A percentile compares a stretch with the other conserved stretches of the same genome.
These are phyloP conservation scores for Microcyclosporella mali DNA, from an alignment of 2,329 filamentous ascomycete species.

Conservation along the genomic window DNA sequence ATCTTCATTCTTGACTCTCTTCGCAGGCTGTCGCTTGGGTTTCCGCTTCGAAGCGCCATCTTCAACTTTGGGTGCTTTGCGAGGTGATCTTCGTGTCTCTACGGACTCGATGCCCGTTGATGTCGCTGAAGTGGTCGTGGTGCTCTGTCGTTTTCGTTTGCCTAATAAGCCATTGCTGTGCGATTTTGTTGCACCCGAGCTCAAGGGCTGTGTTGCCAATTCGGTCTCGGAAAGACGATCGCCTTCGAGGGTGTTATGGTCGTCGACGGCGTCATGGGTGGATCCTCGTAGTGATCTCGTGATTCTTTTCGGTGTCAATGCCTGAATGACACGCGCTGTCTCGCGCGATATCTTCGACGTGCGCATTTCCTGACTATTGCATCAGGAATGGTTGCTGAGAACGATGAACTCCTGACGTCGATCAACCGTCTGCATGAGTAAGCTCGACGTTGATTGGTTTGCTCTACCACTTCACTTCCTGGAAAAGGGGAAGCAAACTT, in stretches of 20 bases:
- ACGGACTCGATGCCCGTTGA: slow-evolving; percentile 9
- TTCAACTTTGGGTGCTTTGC: slow-evolving; percentile 23
- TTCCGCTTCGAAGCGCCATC: slow-evolving; percentile 12
- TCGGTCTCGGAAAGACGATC: neutral
- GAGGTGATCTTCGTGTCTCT: slow-evolving; percentile 23
- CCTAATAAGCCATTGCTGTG: slow-evolving; percentile 8
- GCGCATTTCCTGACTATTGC: slow-evolving; percentile 13
- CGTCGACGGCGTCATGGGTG: slow-evolving; percentile 8
- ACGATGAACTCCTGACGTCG: too few relatives aligned
- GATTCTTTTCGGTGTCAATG: slow-evolving; percentile 10
- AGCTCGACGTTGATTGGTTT: too few relatives aligned
- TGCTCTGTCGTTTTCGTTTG: slow-evolving; percentile 22
- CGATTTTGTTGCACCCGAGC: slow-evolving; percentile 11
- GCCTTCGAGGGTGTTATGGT: too few relatives aligned
- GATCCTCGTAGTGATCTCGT: slow-evolving; percentile 21
- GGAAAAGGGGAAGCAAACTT: too few relatives aligned
- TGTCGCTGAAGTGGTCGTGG: slow-evolving; percentile 10
- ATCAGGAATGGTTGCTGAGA: slow-evolving; percentile 9
- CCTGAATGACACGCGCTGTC: slow-evolving; percentile 20
- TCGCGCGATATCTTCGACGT: slow-evolving; percentile 22
- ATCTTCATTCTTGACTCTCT: slow-evolving; percentile 30
- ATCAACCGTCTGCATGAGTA: too few relatives aligned
- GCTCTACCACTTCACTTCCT: too few relatives aligned
- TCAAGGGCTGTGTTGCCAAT: neutral
- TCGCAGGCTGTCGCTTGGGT: slow-evolving; percentile 27